These are phyloP conservation scores for Paraphoma sp. DNA, from an alignment of 2,329 filamentous ascomycete species.

Conservation along the genomic window DNA sequence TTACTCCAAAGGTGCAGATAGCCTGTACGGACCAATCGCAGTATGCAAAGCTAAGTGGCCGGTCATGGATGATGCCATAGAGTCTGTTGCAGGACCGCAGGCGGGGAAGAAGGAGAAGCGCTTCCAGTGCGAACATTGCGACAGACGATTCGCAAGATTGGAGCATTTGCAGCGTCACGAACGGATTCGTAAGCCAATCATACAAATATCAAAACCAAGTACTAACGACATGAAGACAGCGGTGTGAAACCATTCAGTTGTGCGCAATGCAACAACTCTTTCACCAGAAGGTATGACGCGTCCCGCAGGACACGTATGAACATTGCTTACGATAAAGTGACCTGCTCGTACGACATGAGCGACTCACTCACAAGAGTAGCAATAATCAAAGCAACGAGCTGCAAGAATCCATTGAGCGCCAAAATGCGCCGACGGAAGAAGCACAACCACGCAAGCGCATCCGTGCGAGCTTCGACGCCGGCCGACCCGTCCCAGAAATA, in stretches of 20 bases:
- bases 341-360: conserved; percentile 50
- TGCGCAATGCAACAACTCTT: conserved; percentile 49
- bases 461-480: conserved; percentile 33
- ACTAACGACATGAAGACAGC: conserved; percentile 39
- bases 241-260: conserved; percentile 52
- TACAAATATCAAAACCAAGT: neutral
- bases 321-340: conserved; percentile 37
- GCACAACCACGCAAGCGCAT: conserved; percentile 30
- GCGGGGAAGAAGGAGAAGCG: conserved; percentile 42
- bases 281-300: conserved; percentile 48
- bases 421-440: conserved; percentile 18
- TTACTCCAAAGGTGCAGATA: conserved; percentile 9
- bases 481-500: conserved; percentile 34
- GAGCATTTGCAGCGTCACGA: conserved; percentile 52
- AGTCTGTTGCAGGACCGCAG: conserved; percentile 19
- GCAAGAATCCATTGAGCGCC: conserved; percentile 8
- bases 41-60: conserved; percentile 9
- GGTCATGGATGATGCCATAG: conserved; percentile 28
- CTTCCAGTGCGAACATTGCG: conserved; percentile 42
- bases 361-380: conserved; percentile 41
- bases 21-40: conserved; percentile 12
- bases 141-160: conserved; percentile 45
- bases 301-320: neutral
- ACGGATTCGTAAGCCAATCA: conserved; percentile 42
- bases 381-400: conserved; percentile 1